Conservation (phyloP, 139 green algal genomes). For the Ettlia oleoabundans region DNA sequence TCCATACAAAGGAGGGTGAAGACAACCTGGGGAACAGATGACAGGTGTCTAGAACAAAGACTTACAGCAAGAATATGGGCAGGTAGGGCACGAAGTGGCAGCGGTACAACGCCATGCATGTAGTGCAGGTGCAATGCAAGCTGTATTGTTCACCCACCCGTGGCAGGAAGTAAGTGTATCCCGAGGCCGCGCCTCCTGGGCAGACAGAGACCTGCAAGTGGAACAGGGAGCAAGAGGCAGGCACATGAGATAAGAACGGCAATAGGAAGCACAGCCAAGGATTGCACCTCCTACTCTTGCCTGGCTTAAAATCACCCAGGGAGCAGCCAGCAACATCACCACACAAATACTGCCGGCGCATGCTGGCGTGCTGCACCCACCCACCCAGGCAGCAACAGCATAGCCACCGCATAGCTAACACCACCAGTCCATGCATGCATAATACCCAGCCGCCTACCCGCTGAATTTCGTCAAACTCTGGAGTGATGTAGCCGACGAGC, state of each 20-base stretch:
- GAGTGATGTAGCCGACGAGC: conserved; percentile 82
- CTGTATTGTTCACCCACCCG: conserved; percentile 11
- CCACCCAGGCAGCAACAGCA: not conserved
- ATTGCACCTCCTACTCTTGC: too few relatives aligned
- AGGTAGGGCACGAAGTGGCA: not conserved
- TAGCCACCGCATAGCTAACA: not conserved
- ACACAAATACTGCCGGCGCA: too few relatives aligned
- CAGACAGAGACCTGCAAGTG: conserved; percentile 58
- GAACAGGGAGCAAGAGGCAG: not conserved
- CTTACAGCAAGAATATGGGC: not conserved
- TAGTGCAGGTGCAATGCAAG: not conserved
- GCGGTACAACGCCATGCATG: not conserved
- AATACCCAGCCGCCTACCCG: conserved; percentile 3
- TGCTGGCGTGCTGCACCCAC: not conserved
- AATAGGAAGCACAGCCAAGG: too few relatives aligned
- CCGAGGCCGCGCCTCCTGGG: conserved; percentile 53
- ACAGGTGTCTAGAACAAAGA: not conserved
- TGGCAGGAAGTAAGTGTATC: conserved; percentile 88
- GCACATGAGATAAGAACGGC: not conserved
- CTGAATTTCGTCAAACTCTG: conserved; percentile 84
- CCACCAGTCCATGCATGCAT: not conserved
- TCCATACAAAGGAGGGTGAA: not conserved
- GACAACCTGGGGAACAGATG: not conserved
- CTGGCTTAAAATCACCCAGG: too few relatives aligned
- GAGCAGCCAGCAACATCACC: too few relatives aligned